A percentile compares a stretch with the other conserved stretches of the same genome.
Evolutionary conservation across 225 moss, liverwort and hornwort genomes (phyloP).

Genomic region (Pleurozium schreberi): DNA sequence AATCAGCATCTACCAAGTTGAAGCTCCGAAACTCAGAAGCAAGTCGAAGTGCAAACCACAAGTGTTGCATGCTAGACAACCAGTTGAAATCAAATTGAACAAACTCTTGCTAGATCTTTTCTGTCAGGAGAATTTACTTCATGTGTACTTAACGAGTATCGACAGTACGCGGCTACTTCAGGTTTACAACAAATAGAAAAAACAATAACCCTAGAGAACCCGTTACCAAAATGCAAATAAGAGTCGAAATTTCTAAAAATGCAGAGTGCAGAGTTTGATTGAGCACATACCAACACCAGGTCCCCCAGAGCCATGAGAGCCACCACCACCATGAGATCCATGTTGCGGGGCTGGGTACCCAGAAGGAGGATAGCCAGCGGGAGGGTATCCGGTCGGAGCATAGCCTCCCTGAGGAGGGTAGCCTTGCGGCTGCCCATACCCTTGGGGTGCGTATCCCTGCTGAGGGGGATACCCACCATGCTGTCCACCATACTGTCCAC

Average conservation of each 20-base stretch:
- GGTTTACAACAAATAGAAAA: neutral
- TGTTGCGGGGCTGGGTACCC: slow-evolving; percentile 8
- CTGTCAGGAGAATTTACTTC: neutral
- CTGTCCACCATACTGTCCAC: neutral
- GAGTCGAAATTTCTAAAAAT: neutral
- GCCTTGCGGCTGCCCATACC: slow-evolving; percentile 4
- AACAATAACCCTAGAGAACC: neutral
- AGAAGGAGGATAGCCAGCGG: slow-evolving; percentile 15
- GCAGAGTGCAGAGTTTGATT: neutral
- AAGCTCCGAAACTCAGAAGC: neutral
- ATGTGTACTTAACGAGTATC: neutral
- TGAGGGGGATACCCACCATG: neutral
- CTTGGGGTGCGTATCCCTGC: slow-evolving; percentile 14
- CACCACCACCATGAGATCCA: neutral
- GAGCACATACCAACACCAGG: slow-evolving; percentile 8
- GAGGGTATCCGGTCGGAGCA: slow-evolving; percentile 10
- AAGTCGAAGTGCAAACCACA: neutral
- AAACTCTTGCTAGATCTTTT: neutral
- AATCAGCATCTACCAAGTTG: neutral
- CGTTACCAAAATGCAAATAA: neutral
- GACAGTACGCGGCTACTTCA: neutral
- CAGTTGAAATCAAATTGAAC: neutral
- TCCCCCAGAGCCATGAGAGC: slow-evolving; percentile 6
- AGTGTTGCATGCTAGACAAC: neutral
- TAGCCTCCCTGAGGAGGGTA: slow-evolving; percentile 7